phyloP scores from a whole-genome alignment of 2,329 filamentous ascomycete genomes.

The Domatiomyces catenatus region DNA sequence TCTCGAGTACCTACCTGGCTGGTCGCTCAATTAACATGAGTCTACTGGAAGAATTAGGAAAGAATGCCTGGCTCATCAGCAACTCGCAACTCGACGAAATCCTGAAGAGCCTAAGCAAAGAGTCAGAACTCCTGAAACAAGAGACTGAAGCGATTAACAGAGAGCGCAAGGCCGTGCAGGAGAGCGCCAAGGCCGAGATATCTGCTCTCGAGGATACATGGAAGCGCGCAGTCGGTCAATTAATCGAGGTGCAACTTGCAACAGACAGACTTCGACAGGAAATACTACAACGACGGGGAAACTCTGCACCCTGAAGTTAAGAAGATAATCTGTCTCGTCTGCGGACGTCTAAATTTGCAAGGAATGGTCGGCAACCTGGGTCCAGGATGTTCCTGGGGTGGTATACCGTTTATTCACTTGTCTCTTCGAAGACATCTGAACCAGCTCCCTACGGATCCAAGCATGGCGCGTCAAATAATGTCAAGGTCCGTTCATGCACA shows the following conservation, averaged over 20 bases:
- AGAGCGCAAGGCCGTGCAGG: constrained; percentile 53
- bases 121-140: constrained; percentile 51
- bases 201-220: constrained; percentile 59
- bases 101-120: constrained; percentile 53
- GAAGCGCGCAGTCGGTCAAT: constrained; percentile 60
- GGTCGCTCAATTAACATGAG: constrained; percentile 46
- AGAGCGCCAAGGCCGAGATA: constrained; percentile 57
- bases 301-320: background rate
- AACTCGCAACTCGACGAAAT: constrained; percentile 69
- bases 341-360: background rate
- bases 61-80: constrained; percentile 78
- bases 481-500: too few species aligned
- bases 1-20: constrained; percentile 42
- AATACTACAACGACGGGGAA: constrained; percentile 39
- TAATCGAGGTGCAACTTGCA: constrained; percentile 76
- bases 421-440: too few species aligned
- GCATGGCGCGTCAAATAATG: too few species aligned
- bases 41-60: constrained; percentile 66
- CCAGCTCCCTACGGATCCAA: too few species aligned
- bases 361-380: background rate
- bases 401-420: too few species aligned
- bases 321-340: background rate
- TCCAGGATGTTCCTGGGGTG: too few species aligned
- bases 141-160: constrained; percentile 61
- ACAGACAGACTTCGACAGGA: constrained; percentile 55